Evolutionary conservation across 192 early-diverging fungal species (phyloP).

Genomic region (Coemansia asiatica): DNA sequence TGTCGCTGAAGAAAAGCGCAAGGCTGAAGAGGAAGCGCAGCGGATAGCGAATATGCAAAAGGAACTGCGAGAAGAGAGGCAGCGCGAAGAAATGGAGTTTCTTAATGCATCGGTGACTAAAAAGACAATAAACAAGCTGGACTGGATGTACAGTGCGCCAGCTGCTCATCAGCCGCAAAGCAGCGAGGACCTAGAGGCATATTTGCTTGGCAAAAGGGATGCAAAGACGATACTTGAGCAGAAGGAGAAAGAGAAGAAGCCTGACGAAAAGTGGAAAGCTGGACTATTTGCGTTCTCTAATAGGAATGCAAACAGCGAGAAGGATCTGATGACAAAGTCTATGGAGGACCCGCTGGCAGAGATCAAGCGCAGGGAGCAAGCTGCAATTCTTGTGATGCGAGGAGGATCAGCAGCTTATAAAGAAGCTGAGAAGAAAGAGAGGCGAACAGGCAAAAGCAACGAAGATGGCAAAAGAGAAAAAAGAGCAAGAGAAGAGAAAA

Average conservation of each 20-base stretch:
- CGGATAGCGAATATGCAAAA: slow-evolving; percentile 88
- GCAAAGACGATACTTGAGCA: slow-evolving; percentile 66
- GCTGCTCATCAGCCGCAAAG: slow-evolving; percentile 48
- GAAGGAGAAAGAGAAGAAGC: slow-evolving; percentile 21
- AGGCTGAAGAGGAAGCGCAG: slow-evolving; percentile 80
- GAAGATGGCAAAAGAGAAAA: slow-evolving; percentile 37
- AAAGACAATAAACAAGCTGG: slow-evolving; percentile 73
- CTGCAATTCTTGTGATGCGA: slow-evolving; percentile 69
- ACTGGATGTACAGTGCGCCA: slow-evolving; percentile 94
- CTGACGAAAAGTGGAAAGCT: slow-evolving; percentile 30
- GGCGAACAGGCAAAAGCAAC: slow-evolving; percentile 25
- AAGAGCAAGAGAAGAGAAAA: slow-evolving; percentile 57
- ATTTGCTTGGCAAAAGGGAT: slow-evolving; percentile 83
- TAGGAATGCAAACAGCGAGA: slow-evolving; percentile 73
- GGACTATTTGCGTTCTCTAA: slow-evolving; percentile 57
- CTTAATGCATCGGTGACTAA: slow-evolving; percentile 73
- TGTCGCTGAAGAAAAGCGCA: slow-evolving; percentile 65
- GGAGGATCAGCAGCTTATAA: slow-evolving; percentile 76
- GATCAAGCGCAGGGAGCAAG: slow-evolving; percentile 87
- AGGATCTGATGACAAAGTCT: slow-evolving; percentile 81
- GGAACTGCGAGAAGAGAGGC: slow-evolving; percentile 88
- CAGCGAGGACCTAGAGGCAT: slow-evolving; percentile 81
- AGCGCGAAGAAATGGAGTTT: slow-evolving; percentile 77
- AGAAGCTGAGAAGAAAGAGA: slow-evolving; percentile 47
- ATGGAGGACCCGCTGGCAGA: slow-evolving; percentile 89